Base-by-base conservation (phyloP, 352 stramenopile genomes). In the Phytophthora chlamydospora region DNA sequence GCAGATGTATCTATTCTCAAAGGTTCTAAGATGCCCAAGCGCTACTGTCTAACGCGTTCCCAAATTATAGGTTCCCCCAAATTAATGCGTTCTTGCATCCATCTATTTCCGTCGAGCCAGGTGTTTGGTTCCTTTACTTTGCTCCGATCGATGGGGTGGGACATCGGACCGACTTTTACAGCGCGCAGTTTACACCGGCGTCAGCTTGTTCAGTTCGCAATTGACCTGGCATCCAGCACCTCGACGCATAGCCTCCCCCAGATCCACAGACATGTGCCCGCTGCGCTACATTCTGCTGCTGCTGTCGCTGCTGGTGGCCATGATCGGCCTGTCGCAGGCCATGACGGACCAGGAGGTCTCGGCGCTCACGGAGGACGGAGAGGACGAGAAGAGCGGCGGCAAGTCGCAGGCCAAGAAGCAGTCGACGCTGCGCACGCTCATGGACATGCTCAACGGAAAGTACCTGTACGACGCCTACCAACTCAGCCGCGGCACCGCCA, bases 401-500 rank as follows among this genome's bases (percentile, higher is more conserved):
- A 85, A 90, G 58, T 27, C 31, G 31, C 60, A 63, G 62, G 68
- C 64, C 54, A 69, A 80, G 56, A 64, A 66, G 49, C 69, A 83
- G 72, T 85, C 84, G 41, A 76, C 66, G 8, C 67, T 93, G 46
- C 83, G 84, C 63, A 93, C 83, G 69, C 69, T 95, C 42, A 47
- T 93, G 13, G 84, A 94, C 64, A 95, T 95, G 87, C 85, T 95
- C 65, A 93, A 90, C 53, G 87, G 87, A 58, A 87, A 89, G 48
- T 95, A 95, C 65, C 66, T 95, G n/a, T 90, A 93, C 67, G 79
- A 95, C 66, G 83, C 85, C 8, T 95, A 75, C 68, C 86, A 91
- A 62, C 41, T 76, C 50, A 89, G 75, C 49, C 77, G 82, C 32
- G 44, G 63, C 16, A 52, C 46, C 1, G 70, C 74, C 17, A 75